Conservation (phyloP, 2,329 filamentous ascomycete genomes). For the Microascus cirrosus region DNA sequence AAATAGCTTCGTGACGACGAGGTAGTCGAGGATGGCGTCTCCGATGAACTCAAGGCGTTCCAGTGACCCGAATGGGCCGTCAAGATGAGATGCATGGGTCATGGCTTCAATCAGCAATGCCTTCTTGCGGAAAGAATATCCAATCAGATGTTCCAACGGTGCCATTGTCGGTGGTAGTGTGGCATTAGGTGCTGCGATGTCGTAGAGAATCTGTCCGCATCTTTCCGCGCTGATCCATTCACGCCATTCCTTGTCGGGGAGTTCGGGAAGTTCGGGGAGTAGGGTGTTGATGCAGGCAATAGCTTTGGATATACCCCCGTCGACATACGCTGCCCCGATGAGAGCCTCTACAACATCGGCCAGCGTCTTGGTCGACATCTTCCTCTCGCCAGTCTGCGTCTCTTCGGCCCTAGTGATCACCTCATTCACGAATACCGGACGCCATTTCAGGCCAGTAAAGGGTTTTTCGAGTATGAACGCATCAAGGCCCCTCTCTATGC, state of each 20-base stretch:
- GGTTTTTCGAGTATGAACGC: conserved; percentile 57
- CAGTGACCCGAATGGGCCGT: conserved; percentile 30
- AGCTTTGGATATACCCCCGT: conserved; percentile 56
- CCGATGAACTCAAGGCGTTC: conserved; percentile 84
- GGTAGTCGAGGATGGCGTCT: conserved; percentile 71
- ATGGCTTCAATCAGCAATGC: conserved; percentile 64
- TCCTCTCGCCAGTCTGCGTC: conserved; percentile 14
- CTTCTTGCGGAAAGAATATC: conserved; percentile 60
- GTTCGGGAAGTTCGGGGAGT: too few relatives aligned
- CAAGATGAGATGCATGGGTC: conserved; percentile 58
- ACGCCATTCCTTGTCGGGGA: conserved; percentile 44
- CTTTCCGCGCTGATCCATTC: conserved; percentile 36
- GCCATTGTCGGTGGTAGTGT: conserved; percentile 26
- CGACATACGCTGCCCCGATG: conserved; percentile 62
- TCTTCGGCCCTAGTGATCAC: conserved; percentile 12
- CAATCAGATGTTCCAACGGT: conserved; percentile 54
- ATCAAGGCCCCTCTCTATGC: conserved; percentile 53
- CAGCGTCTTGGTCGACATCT: conserved; percentile 63
- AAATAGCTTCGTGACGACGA: conserved; percentile 58
- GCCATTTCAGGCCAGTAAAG: conserved; percentile 66
- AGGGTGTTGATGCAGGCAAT: conserved; percentile 55
- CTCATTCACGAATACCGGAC: conserved; percentile 44
- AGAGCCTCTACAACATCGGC: conserved; percentile 83
- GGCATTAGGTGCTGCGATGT: conserved; percentile 21
- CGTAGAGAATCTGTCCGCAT: conserved; percentile 31